Evolutionary conservation across 2,329 filamentous ascomycete genomes (phyloP).

Genomic region (Arachnomyces sp.): DNA sequence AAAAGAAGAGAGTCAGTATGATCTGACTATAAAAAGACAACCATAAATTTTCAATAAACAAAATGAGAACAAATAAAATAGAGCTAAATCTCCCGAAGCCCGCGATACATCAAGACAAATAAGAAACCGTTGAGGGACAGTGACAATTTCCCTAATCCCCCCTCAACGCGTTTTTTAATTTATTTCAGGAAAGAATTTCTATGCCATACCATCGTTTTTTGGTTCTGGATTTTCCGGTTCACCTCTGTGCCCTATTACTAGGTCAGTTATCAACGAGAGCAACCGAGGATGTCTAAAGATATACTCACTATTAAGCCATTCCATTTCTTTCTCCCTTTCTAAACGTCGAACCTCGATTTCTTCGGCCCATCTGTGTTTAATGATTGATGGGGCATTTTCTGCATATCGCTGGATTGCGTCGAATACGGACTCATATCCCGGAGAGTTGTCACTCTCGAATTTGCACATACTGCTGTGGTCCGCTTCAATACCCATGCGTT

Average conservation of each 20-base stretch:
- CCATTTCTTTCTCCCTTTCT: constrained; percentile 30
- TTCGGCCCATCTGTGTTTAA: constrained; percentile 52
- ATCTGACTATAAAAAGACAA: constrained; percentile 18
- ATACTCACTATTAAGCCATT: constrained; percentile 31
- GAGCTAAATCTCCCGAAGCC: no score
- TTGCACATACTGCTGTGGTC: constrained; percentile 68
- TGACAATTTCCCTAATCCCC: no score
- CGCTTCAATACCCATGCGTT: constrained; percentile 66
- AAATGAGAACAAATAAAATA: constrained; percentile 1
- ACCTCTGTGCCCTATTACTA: no score
- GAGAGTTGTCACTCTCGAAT: constrained; percentile 56
- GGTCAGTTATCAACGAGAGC: neutral
- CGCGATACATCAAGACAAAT: no score
- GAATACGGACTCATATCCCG: constrained; percentile 54
- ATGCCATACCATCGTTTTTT: no score
- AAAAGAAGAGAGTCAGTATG: constrained; percentile 18
- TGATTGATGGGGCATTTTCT: constrained; percentile 47
- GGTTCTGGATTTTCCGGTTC: no score
- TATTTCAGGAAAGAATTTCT: no score
- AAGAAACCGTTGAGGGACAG: no score
- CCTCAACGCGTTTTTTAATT: no score
- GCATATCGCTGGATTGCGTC: constrained; percentile 42
- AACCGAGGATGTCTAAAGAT: no score
- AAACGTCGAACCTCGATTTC: constrained; percentile 41
- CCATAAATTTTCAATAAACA: no score